Evolutionary conservation across 2,329 filamentous ascomycete species (phyloP).

Genomic region (Onygenales sp.): DNA sequence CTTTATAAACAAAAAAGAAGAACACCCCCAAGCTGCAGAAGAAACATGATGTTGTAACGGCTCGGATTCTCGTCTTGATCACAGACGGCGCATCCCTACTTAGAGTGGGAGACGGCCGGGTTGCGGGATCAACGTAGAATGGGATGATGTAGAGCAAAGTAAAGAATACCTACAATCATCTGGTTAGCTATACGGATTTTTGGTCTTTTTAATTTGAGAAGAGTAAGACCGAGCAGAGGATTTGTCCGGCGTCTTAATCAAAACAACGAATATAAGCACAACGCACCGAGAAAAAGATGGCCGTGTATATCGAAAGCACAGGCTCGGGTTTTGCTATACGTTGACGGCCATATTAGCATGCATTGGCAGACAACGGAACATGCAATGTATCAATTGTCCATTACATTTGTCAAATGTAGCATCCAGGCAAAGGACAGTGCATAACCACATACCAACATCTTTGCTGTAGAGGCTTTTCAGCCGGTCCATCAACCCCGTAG

Average conservation of each 20-base stretch:
- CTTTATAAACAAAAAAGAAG: slow-evolving; percentile 51
- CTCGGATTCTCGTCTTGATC: slow-evolving; percentile 75
- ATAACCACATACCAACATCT: background rate
- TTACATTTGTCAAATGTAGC: too few relatives aligned
- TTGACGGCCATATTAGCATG: background rate
- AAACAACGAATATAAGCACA: background rate
- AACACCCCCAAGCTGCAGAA: slow-evolving; percentile 59
- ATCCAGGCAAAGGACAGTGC: background rate
- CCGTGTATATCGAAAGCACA: slow-evolving; percentile 7
- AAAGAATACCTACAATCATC: slow-evolving; percentile 42
- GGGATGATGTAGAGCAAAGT: slow-evolving; percentile 85
- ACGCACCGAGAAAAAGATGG: slow-evolving; percentile 10
- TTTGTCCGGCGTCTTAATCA: background rate
- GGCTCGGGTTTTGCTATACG: slow-evolving; percentile 8
- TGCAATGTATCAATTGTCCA: background rate
- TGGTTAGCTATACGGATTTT: slow-evolving; percentile 40
- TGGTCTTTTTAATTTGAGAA: background rate
- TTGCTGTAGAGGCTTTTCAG: slow-evolving; percentile 1
- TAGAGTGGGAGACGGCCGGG: slow-evolving; percentile 67
- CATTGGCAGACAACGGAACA: background rate
- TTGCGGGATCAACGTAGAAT: slow-evolving; percentile 73
- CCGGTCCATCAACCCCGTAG: background rate
- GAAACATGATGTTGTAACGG: slow-evolving; percentile 66
- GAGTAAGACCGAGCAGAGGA: background rate
- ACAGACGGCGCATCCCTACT: slow-evolving; percentile 82